Percentiles rank a stretch among this genome's conserved stretches.
phyloP scores from a whole-genome alignment of 2,329 filamentous ascomycete genomes.

The Colletotrichum paranaense region DNA sequence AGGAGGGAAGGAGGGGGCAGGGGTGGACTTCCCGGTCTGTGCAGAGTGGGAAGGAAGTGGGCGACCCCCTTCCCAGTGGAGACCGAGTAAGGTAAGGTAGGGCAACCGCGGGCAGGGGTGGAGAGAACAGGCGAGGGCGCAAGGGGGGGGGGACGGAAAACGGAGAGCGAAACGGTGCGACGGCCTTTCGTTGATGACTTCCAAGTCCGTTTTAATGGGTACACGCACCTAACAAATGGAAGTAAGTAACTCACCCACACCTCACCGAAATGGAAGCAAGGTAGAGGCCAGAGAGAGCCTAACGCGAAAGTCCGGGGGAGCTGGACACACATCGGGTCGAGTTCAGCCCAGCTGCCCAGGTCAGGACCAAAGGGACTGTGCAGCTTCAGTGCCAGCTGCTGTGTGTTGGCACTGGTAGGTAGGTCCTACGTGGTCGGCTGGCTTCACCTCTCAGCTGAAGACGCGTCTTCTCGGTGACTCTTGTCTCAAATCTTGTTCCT shows the following conservation, averaged over 20 bases:
- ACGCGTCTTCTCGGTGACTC: neutral
- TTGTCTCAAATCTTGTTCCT: slow-evolving; percentile 1
- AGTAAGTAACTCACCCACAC: neutral
- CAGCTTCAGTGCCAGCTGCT: neutral
- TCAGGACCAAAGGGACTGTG: neutral
- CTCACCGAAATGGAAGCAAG: neutral
- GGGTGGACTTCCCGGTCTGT: slow-evolving; percentile 6
- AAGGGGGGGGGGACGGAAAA: neutral
- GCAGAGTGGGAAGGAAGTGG: neutral
- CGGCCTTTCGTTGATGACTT: neutral
- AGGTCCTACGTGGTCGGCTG: neutral
- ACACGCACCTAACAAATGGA: neutral
- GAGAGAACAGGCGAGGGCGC: neutral
- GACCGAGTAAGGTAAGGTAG: slow-evolving; percentile 1
- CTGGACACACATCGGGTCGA: neutral
- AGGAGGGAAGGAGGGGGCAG: neutral
- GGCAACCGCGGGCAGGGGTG: neutral
- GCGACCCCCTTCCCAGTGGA: neutral
- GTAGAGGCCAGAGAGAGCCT: neutral
- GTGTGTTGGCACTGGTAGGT: neutral
- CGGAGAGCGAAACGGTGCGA: neutral
- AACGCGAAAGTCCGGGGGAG: neutral
- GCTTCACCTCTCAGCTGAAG: neutral
- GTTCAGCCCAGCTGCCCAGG: neutral
- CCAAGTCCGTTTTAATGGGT: neutral